These are phyloP conservation scores for Leccinum boreale DNA, from an alignment of 768 basidiomycete genomes.

Conservation along the genomic window DNA sequence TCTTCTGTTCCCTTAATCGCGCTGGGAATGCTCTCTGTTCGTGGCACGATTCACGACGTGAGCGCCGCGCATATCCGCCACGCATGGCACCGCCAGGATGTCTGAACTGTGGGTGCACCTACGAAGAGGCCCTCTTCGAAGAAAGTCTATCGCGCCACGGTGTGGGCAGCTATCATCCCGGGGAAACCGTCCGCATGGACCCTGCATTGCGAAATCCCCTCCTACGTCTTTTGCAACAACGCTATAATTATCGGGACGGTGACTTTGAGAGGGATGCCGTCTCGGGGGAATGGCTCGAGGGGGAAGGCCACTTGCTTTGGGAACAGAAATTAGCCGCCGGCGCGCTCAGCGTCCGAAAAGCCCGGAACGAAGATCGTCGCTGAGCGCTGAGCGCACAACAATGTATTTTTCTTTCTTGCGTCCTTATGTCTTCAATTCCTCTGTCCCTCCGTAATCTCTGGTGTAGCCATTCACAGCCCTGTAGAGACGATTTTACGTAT, in stretches of 20 bases:
- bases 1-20: conserved; percentile 79
- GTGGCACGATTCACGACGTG: conserved; percentile 87
- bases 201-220: conserved; percentile 81
- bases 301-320: conserved; percentile 63
- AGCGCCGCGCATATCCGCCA: conserved; percentile 73
- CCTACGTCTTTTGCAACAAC: conserved; percentile 62
- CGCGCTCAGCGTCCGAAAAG: conserved; percentile 33
- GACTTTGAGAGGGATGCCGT: conserved; percentile 74
- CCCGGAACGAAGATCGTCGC: conserved; percentile 38
- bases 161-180: conserved; percentile 80
- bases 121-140: conserved; percentile 83
- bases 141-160: conserved; percentile 76
- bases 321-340: conserved; percentile 51
- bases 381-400: conserved; percentile 18
- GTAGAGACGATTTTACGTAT: conserved; percentile 24
- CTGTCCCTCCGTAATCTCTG: conserved; percentile 5
- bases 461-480: conserved; percentile 8
- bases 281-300: conserved; percentile 65
- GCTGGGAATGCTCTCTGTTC: conserved; percentile 87
- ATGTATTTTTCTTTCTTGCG: neutral
- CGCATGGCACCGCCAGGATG: conserved; percentile 74
- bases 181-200: conserved; percentile 86
- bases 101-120: conserved; percentile 85
- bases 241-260: conserved; percentile 79
- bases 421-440: neutral